These are phyloP conservation scores for Vigna hirtella DNA, from an alignment of 306 rosid genomes.

Conservation along the genomic window DNA sequence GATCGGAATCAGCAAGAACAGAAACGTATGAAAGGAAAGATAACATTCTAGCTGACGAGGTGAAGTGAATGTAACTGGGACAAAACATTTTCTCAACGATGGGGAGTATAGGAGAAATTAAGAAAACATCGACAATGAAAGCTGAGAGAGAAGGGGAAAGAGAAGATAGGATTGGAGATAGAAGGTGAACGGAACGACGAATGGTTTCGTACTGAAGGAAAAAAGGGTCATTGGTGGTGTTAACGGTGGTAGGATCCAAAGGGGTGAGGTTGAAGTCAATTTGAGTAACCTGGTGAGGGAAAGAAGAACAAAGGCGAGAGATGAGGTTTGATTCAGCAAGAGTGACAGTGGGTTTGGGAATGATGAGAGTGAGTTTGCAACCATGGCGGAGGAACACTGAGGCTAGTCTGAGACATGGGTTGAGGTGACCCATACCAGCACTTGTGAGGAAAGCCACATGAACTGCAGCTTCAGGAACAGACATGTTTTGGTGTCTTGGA, in stretches of 20 bases:
- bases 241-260: conserved; percentile 1
- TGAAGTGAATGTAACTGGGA: conserved; percentile 47
- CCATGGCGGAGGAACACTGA: conserved; percentile 34
- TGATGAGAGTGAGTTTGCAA: conserved; percentile 55
- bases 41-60: conserved; percentile 46
- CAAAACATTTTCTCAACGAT: background rate
- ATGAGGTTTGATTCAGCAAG: conserved; percentile 50
- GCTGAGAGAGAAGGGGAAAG: background rate
- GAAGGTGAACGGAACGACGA: conserved; percentile 3
- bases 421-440: conserved; percentile 61
- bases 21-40: conserved; percentile 49
- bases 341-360: conserved; percentile 51
- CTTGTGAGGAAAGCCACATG: conserved; percentile 58
- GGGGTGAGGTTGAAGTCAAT: conserved; percentile 1
- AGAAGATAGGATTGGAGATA: background rate
- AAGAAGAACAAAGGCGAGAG: conserved; percentile 54
- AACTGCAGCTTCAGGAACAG: background rate
- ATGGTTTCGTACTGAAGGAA: conserved; percentile 23
- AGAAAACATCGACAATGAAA: background rate
- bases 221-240: conserved; percentile 58
- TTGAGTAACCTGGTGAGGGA: conserved; percentile 37
- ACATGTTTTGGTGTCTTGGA: background rate
- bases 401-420: conserved; percentile 48
- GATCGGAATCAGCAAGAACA: background rate
- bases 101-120: background rate